Conservation (phyloP, 768 basidiomycete species). For the Amyloporia xantha region DNA sequence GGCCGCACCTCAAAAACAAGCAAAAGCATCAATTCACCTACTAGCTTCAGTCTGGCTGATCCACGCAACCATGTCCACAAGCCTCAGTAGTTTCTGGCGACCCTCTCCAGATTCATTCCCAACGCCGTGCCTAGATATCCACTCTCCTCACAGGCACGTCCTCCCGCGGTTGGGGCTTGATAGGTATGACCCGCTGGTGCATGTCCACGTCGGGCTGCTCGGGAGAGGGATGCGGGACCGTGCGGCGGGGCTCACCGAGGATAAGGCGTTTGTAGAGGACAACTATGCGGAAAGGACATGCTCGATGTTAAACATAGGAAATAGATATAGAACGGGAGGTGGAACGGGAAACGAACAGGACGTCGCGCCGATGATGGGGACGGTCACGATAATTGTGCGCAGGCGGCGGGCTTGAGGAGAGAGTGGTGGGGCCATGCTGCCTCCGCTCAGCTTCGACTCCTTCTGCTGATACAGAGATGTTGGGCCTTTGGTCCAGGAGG, state of each 20-base stretch:
- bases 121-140: no score
- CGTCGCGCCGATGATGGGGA: slow-evolving; percentile 60
- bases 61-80: no score
- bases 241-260: slow-evolving; percentile 42
- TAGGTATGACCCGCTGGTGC: not conserved
- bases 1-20: no score
- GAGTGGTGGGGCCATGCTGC: slow-evolving; percentile 26
- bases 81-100: no score
- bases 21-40: no score
- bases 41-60: no score
- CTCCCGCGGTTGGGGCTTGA: not conserved
- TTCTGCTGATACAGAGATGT: no score
- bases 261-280: slow-evolving; percentile 62
- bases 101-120: no score
- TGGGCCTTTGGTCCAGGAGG: no score
- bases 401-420: slow-evolving; percentile 39
- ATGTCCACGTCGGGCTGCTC: not conserved
- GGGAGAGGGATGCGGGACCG: slow-evolving; percentile 20
- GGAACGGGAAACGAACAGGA: slow-evolving; percentile 40
- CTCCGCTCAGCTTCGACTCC: no score
- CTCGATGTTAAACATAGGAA: not conserved
- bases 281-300: slow-evolving; percentile 31
- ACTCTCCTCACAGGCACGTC: not conserved
- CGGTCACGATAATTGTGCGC: slow-evolving; percentile 51
- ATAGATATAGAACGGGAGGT: not conserved